These are phyloP conservation scores for Eimeria sp. DNA, from an alignment of 169 alveolate genomes.

Conservation along the genomic window DNA sequence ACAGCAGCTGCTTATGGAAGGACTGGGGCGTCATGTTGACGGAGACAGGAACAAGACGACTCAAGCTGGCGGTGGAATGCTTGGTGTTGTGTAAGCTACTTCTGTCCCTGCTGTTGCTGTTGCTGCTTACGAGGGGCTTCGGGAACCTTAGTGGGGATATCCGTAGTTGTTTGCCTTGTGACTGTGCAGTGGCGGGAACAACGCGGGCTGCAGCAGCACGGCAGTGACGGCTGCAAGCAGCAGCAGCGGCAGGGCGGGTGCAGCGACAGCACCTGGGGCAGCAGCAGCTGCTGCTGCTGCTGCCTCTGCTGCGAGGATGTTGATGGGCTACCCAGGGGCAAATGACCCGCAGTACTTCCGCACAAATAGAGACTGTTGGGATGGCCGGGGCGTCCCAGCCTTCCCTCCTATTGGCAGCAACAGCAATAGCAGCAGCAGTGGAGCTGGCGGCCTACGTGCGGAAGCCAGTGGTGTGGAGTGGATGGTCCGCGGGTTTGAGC, in stretches of 20 bases:
- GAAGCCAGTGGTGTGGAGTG: slow-evolving; percentile 57
- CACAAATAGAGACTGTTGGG: slow-evolving; percentile 55
- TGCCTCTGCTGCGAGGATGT: slow-evolving; percentile 33
- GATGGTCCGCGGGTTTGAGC: slow-evolving; percentile 39
- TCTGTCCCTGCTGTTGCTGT: not conserved
- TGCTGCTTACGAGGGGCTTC: not conserved
- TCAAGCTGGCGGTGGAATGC: not conserved
- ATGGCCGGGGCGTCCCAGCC: slow-evolving; percentile 31
- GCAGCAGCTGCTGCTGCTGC: slow-evolving; percentile 67
- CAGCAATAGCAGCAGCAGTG: slow-evolving; percentile 72
- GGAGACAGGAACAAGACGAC: slow-evolving; percentile 26
- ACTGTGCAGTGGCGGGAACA: slow-evolving; percentile 20
- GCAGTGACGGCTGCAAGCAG: slow-evolving; percentile 73
- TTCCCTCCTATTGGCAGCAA: slow-evolving; percentile 62
- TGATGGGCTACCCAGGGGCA: slow-evolving; percentile 56
- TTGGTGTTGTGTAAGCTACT: slow-evolving; percentile 34
- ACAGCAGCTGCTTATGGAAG: slow-evolving; percentile 58
- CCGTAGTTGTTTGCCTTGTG: not conserved
- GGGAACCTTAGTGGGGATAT: not conserved
- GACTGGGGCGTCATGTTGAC: slow-evolving; percentile 42
- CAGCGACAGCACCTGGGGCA: slow-evolving; percentile 29
- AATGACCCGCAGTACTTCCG: slow-evolving; percentile 59
- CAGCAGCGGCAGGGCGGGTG: slow-evolving; percentile 65
- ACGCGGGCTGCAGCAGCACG: slow-evolving; percentile 68
- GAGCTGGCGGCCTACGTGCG: slow-evolving; percentile 23